Evolutionary conservation across 148 eudicot species (phyloP).

Genomic region (Linanthus parryae): DNA sequence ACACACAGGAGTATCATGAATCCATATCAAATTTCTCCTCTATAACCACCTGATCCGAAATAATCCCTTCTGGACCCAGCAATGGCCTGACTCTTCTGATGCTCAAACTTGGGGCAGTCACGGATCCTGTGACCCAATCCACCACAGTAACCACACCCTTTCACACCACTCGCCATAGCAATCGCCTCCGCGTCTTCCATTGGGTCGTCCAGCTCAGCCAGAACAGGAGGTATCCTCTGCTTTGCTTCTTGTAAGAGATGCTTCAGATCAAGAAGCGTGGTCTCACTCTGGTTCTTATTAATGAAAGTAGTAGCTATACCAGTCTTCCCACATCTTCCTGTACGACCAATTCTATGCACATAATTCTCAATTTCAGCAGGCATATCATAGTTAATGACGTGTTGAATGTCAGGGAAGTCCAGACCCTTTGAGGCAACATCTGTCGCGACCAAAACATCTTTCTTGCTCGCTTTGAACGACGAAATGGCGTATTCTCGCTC

Average conservation of each 20-base stretch:
- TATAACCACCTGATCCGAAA: slow-evolving; percentile 81
- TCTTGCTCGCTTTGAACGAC: slow-evolving; percentile 67
- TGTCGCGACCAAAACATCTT: slow-evolving; percentile 87
- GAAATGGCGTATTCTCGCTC: slow-evolving; percentile 85
- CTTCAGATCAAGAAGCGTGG: slow-evolving; percentile 77
- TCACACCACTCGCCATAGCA: slow-evolving; percentile 53
- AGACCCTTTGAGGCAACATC: slow-evolving; percentile 96
- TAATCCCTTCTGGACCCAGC: slow-evolving; percentile 75
- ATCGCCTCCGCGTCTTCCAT: slow-evolving; percentile 68
- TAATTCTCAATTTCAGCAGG: slow-evolving; percentile 95
- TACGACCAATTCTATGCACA: slow-evolving; percentile 86
- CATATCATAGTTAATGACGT: slow-evolving; percentile 88
- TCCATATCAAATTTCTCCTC: slow-evolving; percentile 61
- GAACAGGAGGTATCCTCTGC: slow-evolving; percentile 80
- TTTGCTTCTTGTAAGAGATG: slow-evolving; percentile 87
- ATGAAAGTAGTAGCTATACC: slow-evolving; percentile 91
- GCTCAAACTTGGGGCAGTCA: slow-evolving; percentile 81
- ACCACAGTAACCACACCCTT: slow-evolving; percentile 87
- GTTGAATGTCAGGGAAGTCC: slow-evolving; percentile 90
- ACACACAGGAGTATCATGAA: too few relatives aligned
- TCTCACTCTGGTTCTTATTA: slow-evolving; percentile 84
- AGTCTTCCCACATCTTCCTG: slow-evolving; percentile 89
- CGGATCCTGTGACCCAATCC: slow-evolving; percentile 77
- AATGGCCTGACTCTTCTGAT: slow-evolving; percentile 59
- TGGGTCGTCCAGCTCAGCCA: slow-evolving; percentile 77